Base-by-base conservation (phyloP, 441 rosid species). In the Eruca vesicaria region DNA sequence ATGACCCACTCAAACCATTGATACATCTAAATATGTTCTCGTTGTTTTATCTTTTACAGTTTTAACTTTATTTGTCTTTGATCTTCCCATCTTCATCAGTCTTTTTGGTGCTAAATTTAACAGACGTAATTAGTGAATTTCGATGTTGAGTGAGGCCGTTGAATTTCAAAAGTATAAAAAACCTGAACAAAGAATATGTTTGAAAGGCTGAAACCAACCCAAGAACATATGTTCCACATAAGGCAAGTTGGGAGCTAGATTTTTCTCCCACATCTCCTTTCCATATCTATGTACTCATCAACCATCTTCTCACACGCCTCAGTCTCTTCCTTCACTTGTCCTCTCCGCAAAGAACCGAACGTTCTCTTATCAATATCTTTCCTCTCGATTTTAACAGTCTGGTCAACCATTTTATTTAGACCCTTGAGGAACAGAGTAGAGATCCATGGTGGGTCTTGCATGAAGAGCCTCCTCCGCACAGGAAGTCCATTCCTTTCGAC, bases 151-250 rank as follows among this genome's bases (percentile, higher is more conserved):
- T n/a, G n/a, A n/a, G n/a, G n/a, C n/a, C n/a, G n/a, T n/a, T n/a
- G n/a, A n/a, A n/a, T n/a, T n/a, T n/a, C n/a, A n/a, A n/a, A n/a
- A n/a, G n/a, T n/a, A n/a, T n/a, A n/a, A n/a, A n/a, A n/a, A n/a
- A n/a, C n/a, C n/a, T n/a, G n/a, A n/a, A n/a, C n/a, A n/a, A n/a
- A n/a, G n/a, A n/a, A n/a, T n/a, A n/a, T n/a, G n/a, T 69, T 85
- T 87, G 82, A 94, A 69, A 0, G 97, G 97, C 55, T 92, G 95
- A 79, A 90, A 88, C 98, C 98, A 94, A 5, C 97, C 97, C 64
- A 94, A 72, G 77, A 94, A 87, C 83, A 94, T 80, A 4, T 87
- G 84, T 76, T 94, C 92, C 41, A 92, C 91, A 56, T 85, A 87
- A 0, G 97, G 95, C 80, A 94, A 78, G 81, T 92, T 89, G 0